Percentiles rank a stretch among this genome's conserved stretches.
Evolutionary conservation across 495 filamentous ascomycete species (phyloP).

Genomic region (Aspergillus wentii): DNA sequence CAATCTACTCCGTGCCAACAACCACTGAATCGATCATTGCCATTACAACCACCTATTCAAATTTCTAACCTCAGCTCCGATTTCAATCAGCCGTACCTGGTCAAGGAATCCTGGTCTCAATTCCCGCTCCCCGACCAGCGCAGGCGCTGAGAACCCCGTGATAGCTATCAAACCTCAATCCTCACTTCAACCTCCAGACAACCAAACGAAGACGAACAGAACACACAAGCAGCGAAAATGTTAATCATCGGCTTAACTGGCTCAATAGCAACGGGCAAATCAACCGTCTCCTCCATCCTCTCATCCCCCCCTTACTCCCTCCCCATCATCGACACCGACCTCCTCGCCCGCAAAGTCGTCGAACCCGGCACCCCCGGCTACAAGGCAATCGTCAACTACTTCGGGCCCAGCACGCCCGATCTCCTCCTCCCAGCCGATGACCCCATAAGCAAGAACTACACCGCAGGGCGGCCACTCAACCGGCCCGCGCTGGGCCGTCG

Average conservation of each 20-base stretch:
- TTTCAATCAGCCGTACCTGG: no score
- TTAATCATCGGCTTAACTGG: constrained; percentile 94
- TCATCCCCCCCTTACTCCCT: constrained; percentile 73
- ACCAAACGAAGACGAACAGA: not conserved
- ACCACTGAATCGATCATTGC: no score
- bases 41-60: not conserved
- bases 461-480: constrained; percentile 69
- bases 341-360: constrained; percentile 85
- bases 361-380: constrained; percentile 83
- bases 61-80: not conserved
- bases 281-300: constrained; percentile 84
- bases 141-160: no score
- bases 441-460: constrained; percentile 24
- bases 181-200: no score
- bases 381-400: constrained; percentile 71
- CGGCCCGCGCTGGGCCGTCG: constrained; percentile 76
- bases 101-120: no score
- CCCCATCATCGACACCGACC: constrained; percentile 92
- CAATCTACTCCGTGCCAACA: no score
- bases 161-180: no score
- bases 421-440: constrained; percentile 57
- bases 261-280: constrained; percentile 97
- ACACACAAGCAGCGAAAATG: constrained; percentile 47
- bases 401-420: constrained; percentile 75
- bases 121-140: no score